These are phyloP conservation scores for Taphrina communis DNA, from an alignment of 1,139 yeast genomes.

Conservation along the genomic window DNA sequence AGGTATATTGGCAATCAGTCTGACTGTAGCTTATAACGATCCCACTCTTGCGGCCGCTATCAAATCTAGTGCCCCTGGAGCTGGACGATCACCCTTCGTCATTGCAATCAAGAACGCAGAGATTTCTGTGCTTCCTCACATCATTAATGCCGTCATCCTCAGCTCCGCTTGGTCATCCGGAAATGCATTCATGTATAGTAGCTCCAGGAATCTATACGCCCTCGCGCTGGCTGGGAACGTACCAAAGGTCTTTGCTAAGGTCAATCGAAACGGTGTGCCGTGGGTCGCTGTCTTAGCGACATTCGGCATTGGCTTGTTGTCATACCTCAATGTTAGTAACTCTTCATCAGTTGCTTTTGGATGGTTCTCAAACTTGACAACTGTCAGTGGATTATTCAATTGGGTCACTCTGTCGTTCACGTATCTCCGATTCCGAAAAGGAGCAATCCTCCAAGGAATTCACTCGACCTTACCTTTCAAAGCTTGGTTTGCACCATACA, in stretches of 20 bases:
- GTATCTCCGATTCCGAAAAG: slow-evolving; percentile 45
- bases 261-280: slow-evolving; percentile 69
- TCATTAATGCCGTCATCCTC: slow-evolving; percentile 75
- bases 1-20: slow-evolving; percentile 66
- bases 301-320: slow-evolving; percentile 58
- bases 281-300: slow-evolving; percentile 57
- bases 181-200: slow-evolving; percentile 72
- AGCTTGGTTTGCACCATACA: slow-evolving; percentile 24
- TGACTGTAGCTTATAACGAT: slow-evolving; percentile 80
- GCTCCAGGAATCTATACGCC: slow-evolving; percentile 66
- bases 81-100: slow-evolving; percentile 74
- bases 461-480: slow-evolving; percentile 40
- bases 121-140: slow-evolving; percentile 69
- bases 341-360: slow-evolving; percentile 65
- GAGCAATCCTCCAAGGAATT: slow-evolving; percentile 45
- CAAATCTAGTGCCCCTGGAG: slow-evolving; percentile 52
- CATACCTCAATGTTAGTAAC: slow-evolving; percentile 59
- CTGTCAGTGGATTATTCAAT: slow-evolving; percentile 61
- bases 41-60: slow-evolving; percentile 51
- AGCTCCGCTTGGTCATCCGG: slow-evolving; percentile 72
- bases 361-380: slow-evolving; percentile 82
- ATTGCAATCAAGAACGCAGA: slow-evolving; percentile 73
- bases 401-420: slow-evolving; percentile 60
- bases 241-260: slow-evolving; percentile 62
- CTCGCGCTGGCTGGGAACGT: slow-evolving; percentile 67